Base-by-base conservation (phyloP, 2,329 filamentous ascomycete species). In the Alternaria sp. region DNA sequence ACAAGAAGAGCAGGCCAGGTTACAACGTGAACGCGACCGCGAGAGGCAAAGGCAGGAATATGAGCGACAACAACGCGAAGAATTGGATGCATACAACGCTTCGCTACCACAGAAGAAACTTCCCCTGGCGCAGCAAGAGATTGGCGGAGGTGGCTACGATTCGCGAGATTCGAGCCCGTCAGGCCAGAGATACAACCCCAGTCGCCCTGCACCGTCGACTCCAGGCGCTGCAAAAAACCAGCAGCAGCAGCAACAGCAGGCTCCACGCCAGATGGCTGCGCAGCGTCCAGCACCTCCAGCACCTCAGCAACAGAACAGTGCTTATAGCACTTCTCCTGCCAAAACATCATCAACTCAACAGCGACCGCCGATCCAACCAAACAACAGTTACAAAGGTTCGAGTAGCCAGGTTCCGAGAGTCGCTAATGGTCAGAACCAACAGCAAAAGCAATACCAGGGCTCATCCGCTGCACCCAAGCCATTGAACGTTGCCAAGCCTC, bases 31-130 rank as follows among this genome's bases (percentile, higher is more conserved):
- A 37, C 72, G 77, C 4, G 77, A 80, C 54, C 72, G 77, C 4
- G 77, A 80, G 55, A 68, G 76, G 29, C 72, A 78, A 61, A 68
- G 76, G 40, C 72, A 78, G 36, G 78, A 82, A 45, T 76, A 78
- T 40, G 80, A 83, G 58, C 76, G 78, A 56, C 78, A 78, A 31
- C 78, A 81, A 48, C 78, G 91, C 54, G 86, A 89, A 65, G 92
- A 97, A 51, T 83, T 91, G 67, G 93, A 95, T 73, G 91, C 88
- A 17, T 97, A 97, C 78, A 97, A 98, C 77, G 90, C 92, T 34
- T 92, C 91, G 24, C 80, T 97, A 59, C 94, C 93, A 31, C 90
- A 96, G 81, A 88, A 85, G 63, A 92, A 91, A 74, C 80, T 88
- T 10, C 91, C 92, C 2, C 72, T 95, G 65, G 93, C 93, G 31